phyloP scores from a whole-genome alignment of 1,284 basidiomycete genomes.

The Cutaneotrichosporon sp. region DNA sequence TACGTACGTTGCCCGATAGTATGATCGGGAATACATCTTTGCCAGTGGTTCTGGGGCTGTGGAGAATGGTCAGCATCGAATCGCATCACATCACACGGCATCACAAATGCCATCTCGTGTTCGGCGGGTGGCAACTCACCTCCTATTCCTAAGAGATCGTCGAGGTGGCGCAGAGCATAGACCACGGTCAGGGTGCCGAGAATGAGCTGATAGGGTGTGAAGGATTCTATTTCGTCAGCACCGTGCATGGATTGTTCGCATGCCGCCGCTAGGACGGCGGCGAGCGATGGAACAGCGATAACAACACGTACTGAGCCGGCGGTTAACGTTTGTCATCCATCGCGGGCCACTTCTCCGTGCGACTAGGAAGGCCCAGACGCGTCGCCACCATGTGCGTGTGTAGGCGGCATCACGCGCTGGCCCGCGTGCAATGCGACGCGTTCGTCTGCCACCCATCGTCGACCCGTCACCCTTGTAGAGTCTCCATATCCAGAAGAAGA shows the following conservation, averaged over 20 bases:
- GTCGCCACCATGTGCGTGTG: conserved; percentile 16
- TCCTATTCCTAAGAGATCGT: conserved; percentile 77
- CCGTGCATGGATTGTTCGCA: too few relatives aligned
- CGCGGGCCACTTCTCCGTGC: conserved; percentile 28
- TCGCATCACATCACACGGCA: too few relatives aligned
- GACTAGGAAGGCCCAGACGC: conserved; percentile 31
- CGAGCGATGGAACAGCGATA: too few relatives aligned
- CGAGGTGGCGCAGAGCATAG: conserved; percentile 79
- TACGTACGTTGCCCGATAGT: conserved; percentile 97
- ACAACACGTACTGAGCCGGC: conserved; percentile 39
- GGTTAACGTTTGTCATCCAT: conserved; percentile 41
- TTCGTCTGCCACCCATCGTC: conserved; percentile 39
- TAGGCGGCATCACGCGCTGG: neutral
- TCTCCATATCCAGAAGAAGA: conserved; percentile 83
- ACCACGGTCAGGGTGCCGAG: conserved; percentile 75
- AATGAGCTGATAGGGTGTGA: conserved; percentile 92
- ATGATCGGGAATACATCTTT: conserved; percentile 79
- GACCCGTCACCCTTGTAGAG: conserved; percentile 64
- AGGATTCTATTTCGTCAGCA: conserved; percentile 54
- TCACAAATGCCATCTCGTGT: neutral
- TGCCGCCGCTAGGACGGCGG: too few relatives aligned
- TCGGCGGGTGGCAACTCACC: conserved; percentile 53
- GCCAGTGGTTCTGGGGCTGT: conserved; percentile 89
- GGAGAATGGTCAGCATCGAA: neutral
- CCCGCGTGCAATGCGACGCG: neutral